Base-by-base conservation (phyloP, 495 filamentous ascomycete genomes). In the Tirmania nivea region DNA sequence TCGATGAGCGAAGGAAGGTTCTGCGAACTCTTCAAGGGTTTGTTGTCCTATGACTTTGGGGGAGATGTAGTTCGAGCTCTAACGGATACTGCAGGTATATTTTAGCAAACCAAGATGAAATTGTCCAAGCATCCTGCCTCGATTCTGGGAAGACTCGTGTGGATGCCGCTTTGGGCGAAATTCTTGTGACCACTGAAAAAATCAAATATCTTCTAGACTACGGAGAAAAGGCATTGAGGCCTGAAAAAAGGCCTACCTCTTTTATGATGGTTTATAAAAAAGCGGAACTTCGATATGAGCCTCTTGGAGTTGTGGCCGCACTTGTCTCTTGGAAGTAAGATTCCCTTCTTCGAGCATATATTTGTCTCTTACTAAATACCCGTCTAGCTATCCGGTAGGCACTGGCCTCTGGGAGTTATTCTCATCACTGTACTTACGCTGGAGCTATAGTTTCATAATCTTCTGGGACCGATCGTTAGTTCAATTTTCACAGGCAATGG, bases 121-220 rank as follows among this genome's bases (percentile, higher is more conserved):
- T 99, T 57, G 86, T 83, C 53, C 77, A 75, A 12, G 78, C 83
- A 20, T 87, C 88, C 50, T 95, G 88, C 63, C 72, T 94, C 14
- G 90, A 99, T 69, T 90, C 85, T n/a, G 90, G 90, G 51, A 99
- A 99, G 69, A 94, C 92, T 6, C 83, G 84, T 70, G 78, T 95
- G 31, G 90, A 99, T 64, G 89, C 88, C 9, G 78, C 79, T 36
- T 78, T 99, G 37, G 90, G 90, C 35, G 90, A 99, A 71, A 86
- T 95, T 53, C 73, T 99, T 49, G 86, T 94, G 8, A 94, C 89
- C 10, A 75, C 75, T 0, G 90, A 96, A 69, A 95, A 94, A 68
- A 75, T 99, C 37, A 78, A 84, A 61, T 99, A 89, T 89, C 93
- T 86, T 0, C 80, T 96, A 59, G 71, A 81, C 48, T 82, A 96